A percentile compares a stretch with the other conserved stretches of the same genome.
Evolutionary conservation across 441 rosid genomes (phyloP).

Genomic region (Populus hybrid): DNA sequence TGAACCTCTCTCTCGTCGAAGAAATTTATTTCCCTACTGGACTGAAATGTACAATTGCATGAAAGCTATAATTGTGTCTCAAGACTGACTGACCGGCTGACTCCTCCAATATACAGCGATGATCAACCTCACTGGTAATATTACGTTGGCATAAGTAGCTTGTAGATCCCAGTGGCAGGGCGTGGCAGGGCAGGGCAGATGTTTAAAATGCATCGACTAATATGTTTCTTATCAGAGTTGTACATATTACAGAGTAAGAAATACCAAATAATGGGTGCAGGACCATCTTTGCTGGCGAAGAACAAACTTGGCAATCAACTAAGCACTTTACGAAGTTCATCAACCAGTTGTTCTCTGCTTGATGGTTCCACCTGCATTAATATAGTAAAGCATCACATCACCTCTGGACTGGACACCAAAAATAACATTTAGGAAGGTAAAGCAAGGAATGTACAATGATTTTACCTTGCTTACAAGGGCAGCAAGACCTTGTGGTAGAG

Average conservation of each 20-base stretch:
- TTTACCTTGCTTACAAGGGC: constrained; percentile 86
- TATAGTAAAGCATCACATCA: constrained; percentile 17
- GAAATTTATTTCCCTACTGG: constrained; percentile 9
- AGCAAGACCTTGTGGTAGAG: constrained; percentile 89
- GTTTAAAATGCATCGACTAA: not conserved
- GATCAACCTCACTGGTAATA: not conserved
- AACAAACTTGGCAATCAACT: constrained; percentile 26
- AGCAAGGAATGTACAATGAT: constrained; percentile 16
- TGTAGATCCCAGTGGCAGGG: not conserved
- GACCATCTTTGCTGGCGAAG: not conserved
- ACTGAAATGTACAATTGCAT: constrained; percentile 19
- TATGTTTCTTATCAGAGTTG: not conserved
- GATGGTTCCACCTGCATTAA: constrained; percentile 85
- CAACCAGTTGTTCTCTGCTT: constrained; percentile 45
- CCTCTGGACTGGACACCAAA: not conserved
- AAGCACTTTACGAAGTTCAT: constrained; percentile 70
- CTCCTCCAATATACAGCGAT: not conserved
- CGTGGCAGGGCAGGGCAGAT: not conserved
- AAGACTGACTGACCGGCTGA: not conserved
- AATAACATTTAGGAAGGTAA: constrained; percentile 5
- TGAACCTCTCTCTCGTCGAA: constrained; percentile 4
- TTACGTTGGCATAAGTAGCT: not conserved
- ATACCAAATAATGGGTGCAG: too few species aligned
- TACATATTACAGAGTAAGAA: too few species aligned
- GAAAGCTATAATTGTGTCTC: not conserved